phyloP scores from a whole-genome alignment of 441 rosid genomes.

The Adansonia gregorii region DNA sequence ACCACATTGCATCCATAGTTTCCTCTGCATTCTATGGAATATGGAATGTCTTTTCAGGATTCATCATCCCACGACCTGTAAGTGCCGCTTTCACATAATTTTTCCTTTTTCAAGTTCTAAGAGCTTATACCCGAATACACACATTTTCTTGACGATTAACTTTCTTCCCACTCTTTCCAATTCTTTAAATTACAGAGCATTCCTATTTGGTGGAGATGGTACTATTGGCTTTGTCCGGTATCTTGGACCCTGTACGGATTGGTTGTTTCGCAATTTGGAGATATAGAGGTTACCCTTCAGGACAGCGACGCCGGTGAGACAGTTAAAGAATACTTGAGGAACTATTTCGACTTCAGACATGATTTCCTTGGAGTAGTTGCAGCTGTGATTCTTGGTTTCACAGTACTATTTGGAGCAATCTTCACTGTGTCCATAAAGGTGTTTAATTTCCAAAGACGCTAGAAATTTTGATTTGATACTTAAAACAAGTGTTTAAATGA shows the following conservation, averaged over 20 bases:
- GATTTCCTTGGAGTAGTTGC: constrained; percentile 54
- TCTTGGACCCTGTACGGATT: constrained; percentile 62
- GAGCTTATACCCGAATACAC: background rate
- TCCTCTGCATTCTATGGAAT: constrained; percentile 56
- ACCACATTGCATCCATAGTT: constrained; percentile 58
- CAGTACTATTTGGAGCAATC: constrained; percentile 43
- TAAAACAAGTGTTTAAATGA: no score
- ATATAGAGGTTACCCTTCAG: constrained; percentile 24
- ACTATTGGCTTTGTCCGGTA: constrained; percentile 52
- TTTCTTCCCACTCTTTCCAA: background rate
- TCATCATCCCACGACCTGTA: constrained; percentile 70
- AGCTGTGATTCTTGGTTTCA: constrained; percentile 35
- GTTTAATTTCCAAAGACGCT: constrained; percentile 45
- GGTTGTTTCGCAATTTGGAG: constrained; percentile 53
- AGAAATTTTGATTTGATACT: background rate
- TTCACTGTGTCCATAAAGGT: constrained; percentile 43
- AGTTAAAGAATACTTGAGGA: constrained; percentile 36
- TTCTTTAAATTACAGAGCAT: constrained; percentile 40
- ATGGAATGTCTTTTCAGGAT: constrained; percentile 79
- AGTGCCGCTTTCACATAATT: background rate
- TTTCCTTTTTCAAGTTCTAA: background rate
- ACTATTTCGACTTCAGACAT: constrained; percentile 41
- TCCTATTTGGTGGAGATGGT: constrained; percentile 74
- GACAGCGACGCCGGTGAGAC: constrained; percentile 15
- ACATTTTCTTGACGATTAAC: no score